Conservation (phyloP, 208 protist species). For the Crithidia thermophila region DNA sequence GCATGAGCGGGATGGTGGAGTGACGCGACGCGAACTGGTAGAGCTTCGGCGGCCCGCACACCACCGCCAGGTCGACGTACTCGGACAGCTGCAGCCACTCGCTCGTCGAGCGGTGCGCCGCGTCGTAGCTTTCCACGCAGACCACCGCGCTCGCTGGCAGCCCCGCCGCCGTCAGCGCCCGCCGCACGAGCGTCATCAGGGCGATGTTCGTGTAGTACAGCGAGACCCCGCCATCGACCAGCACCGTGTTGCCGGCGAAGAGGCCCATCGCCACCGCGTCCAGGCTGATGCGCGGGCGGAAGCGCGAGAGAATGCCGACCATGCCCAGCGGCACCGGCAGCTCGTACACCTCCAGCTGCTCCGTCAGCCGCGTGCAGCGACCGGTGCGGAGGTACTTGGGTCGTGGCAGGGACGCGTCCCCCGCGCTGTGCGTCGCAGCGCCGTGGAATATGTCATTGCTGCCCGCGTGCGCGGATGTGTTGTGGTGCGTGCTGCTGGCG, state of each 20-base stretch:
- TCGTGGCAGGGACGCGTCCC: neutral
- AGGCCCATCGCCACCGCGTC: slow-evolving; percentile 58
- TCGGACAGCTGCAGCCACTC: slow-evolving; percentile 51
- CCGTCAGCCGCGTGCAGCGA: slow-evolving; percentile 24
- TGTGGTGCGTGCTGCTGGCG: too few species aligned
- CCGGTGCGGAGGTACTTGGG: slow-evolving; percentile 2
- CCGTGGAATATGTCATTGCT: neutral
- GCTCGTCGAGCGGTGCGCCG: slow-evolving; percentile 29
- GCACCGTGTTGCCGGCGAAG: slow-evolving; percentile 52
- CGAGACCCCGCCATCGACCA: slow-evolving; percentile 53
- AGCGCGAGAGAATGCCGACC: slow-evolving; percentile 60
- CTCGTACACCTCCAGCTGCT: slow-evolving; percentile 37
- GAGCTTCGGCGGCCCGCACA: slow-evolving; percentile 56
- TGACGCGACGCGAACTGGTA: slow-evolving; percentile 44
- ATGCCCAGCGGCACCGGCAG: slow-evolving; percentile 57
- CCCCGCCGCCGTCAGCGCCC: slow-evolving; percentile 34
- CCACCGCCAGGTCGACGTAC: slow-evolving; percentile 53
- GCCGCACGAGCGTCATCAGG: slow-evolving; percentile 36
- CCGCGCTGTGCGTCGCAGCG: neutral
- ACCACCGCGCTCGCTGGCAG: slow-evolving; percentile 44
- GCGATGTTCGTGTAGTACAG: slow-evolving; percentile 47
- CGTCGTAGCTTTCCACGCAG: slow-evolving; percentile 49
- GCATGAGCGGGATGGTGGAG: slow-evolving; percentile 53
- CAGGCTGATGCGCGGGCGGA: slow-evolving; percentile 50
- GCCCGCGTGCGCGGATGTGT: too few species aligned